Evolutionary conservation across 768 basidiomycete genomes (phyloP).

Genomic region (Amanita muscaria): DNA sequence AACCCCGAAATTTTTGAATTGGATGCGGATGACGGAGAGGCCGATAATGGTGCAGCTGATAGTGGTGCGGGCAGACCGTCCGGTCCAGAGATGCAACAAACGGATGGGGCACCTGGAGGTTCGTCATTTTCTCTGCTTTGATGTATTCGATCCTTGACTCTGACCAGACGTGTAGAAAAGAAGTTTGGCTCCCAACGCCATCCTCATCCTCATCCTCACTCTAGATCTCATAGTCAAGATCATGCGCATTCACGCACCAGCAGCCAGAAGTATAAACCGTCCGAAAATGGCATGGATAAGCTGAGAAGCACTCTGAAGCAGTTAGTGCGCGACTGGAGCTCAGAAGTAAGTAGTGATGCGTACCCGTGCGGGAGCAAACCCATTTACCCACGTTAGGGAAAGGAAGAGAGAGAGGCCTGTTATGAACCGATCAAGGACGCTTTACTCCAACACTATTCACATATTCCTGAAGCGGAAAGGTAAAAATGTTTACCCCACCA

Average conservation of each 20-base stretch:
- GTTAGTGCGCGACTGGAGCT: conserved; percentile 90
- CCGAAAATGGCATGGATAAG: conserved; percentile 82
- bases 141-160: too few relatives aligned
- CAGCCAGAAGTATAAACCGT: conserved; percentile 34
- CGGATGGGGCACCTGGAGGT: background rate
- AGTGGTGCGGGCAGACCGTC: conserved; percentile 1
- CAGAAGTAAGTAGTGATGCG: conserved; percentile 40
- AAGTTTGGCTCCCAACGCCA: conserved; percentile 16
- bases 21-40: conserved; percentile 24
- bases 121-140: background rate
- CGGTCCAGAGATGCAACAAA: background rate
- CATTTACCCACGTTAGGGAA: conserved; percentile 35
- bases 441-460: conserved; percentile 52
- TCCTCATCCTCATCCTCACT: conserved; percentile 16
- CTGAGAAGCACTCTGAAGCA: conserved; percentile 87
- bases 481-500: conserved; percentile 12
- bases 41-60: conserved; percentile 9
- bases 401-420: conserved; percentile 63
- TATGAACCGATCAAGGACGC: conserved; percentile 81
- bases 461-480: conserved; percentile 51
- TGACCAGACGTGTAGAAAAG: too few relatives aligned
- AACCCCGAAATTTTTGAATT: conserved; percentile 78
- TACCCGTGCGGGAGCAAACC: background rate
- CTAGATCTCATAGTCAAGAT: conserved; percentile 23
- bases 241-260: conserved; percentile 12